Evolutionary conservation across 2,329 filamentous ascomycete species (phyloP).

Genomic region (Penicillium psychrosexuale): DNA sequence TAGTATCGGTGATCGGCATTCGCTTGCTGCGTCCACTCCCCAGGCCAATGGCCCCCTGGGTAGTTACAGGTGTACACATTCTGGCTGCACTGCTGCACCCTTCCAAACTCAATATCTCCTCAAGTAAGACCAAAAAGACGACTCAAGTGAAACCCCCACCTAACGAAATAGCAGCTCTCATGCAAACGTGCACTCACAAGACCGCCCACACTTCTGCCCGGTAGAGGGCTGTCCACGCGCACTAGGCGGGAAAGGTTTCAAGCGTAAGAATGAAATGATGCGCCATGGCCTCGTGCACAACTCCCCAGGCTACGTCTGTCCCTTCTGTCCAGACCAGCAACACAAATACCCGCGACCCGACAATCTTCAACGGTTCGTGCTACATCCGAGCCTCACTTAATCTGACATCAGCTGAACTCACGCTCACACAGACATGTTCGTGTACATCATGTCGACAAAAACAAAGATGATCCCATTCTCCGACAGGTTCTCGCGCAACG

Average conservation of each 20-base stretch:
- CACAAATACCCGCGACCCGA: constrained; percentile 94
- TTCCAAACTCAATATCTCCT: constrained; percentile 65
- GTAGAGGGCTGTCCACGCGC: constrained; percentile 56
- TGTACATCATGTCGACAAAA: constrained; percentile 85
- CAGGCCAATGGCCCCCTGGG: constrained; percentile 31
- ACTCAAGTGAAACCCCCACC: background rate
- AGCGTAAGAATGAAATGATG: constrained; percentile 69
- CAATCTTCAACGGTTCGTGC: constrained; percentile 80
- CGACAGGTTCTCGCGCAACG: constrained; percentile 82
- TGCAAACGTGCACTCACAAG: constrained; percentile 61
- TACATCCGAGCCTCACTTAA: background rate
- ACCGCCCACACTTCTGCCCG: constrained; percentile 62
- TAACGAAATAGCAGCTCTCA: constrained; percentile 41
- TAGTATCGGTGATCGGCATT: constrained; percentile 22
- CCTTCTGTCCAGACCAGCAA: constrained; percentile 89
- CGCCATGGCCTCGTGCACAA: constrained; percentile 85
- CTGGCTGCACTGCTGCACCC: constrained; percentile 56
- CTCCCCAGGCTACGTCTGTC: constrained; percentile 92
- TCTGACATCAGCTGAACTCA: constrained; percentile 4
- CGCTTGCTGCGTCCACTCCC: constrained; percentile 19
- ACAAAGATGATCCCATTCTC: constrained; percentile 78
- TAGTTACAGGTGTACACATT: constrained; percentile 53
- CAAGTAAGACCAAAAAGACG: constrained; percentile 49
- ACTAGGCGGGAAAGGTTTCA: constrained; percentile 65
- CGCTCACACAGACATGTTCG: constrained; percentile 71